Conservation (phyloP, 331 rosid species). For the Saraca asoca region DNA sequence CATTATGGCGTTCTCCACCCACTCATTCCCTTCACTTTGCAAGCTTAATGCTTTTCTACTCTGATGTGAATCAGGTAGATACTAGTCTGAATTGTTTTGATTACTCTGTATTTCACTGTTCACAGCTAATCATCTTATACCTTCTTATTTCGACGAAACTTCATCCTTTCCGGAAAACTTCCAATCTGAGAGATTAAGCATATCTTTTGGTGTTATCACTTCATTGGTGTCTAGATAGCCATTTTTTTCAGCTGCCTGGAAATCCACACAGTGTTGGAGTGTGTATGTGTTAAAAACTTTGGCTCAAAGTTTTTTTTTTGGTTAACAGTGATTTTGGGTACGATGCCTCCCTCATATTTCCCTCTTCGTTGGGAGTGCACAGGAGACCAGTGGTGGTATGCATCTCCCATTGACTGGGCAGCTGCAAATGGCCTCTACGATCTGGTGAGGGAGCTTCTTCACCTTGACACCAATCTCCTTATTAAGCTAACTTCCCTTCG, state of each 20-base stretch:
- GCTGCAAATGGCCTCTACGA: constrained; percentile 89
- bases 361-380: constrained; percentile 96
- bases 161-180: not conserved
- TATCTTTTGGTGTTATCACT: constrained; percentile 30
- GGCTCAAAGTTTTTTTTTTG: not conserved
- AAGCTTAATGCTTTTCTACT: not conserved
- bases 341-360: constrained; percentile 58
- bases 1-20: constrained; percentile 28
- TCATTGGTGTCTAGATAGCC: constrained; percentile 5
- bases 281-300: constrained; percentile 10
- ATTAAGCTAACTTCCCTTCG: constrained; percentile 89
- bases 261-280: not conserved
- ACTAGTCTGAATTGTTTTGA: not conserved
- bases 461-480: constrained; percentile 81
- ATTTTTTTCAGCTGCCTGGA: constrained; percentile 19
- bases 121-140: constrained; percentile 6
- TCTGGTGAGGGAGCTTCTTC: constrained; percentile 82
- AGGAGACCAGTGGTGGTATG: constrained; percentile 96
- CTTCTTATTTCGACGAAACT: not conserved
- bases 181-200: constrained; percentile 30
- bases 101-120: constrained; percentile 30
- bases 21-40: not conserved
- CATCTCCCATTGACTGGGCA: constrained; percentile 88
- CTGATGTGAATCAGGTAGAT: not conserved
- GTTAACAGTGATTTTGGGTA: not conserved